Evolutionary conservation across 2,329 filamentous ascomycete genomes (phyloP), one percentile per base, ranked within the genome.

Genomic region (Alternaria burnsii): DNA sequence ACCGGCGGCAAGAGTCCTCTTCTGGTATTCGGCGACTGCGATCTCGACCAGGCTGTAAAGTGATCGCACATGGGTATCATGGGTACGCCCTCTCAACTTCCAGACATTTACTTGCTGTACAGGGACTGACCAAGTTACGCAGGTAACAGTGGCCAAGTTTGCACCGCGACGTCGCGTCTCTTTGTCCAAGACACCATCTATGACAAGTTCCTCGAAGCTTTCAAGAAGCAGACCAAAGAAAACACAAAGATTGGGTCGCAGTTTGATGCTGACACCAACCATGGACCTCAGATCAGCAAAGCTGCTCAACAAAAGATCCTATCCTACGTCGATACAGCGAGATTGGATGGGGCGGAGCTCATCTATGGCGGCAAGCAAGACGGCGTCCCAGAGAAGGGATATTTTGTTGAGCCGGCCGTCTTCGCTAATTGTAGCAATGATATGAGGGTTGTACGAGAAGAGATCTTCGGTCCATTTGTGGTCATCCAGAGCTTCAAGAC

Each of bases 181-280:
- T 89, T 87, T 68, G 83, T 90, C 2, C 87, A 89, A 69, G 84
- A 87, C 65, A 80, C 78, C 3, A 84, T 89, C 52, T 28, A 28
- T 30, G 52, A 47, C 14, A 46, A 47, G 20, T 55, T 90, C 75
- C 75, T 84, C 3, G 74, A 78, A 2, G 80, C 78, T 2, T 65
- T 83, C 8, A 75, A 81, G 9, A 75, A 79, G 40, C 79, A 82
- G 24, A 81, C 82, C 47, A 26, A 26, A 26, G 79, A 82, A 52
- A 57, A 22, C 10, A 36, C 68, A 70, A 43, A 0, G 67, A 82
- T 26, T 8, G 24, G 24, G 24, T 26, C 24, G 24, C 24, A 26
- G 24, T 26, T 26, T 26, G 24, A 26, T 26, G 24, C 24, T 26
- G 24, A 26, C 24, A 55, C 78, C 72, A 42, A 76, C 75, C 22